Percentiles rank a stretch among this genome's conserved stretches.
These are phyloP conservation scores for Xylaria flabelliformis DNA, from an alignment of 495 filamentous ascomycete genomes.

Conservation along the genomic window DNA sequence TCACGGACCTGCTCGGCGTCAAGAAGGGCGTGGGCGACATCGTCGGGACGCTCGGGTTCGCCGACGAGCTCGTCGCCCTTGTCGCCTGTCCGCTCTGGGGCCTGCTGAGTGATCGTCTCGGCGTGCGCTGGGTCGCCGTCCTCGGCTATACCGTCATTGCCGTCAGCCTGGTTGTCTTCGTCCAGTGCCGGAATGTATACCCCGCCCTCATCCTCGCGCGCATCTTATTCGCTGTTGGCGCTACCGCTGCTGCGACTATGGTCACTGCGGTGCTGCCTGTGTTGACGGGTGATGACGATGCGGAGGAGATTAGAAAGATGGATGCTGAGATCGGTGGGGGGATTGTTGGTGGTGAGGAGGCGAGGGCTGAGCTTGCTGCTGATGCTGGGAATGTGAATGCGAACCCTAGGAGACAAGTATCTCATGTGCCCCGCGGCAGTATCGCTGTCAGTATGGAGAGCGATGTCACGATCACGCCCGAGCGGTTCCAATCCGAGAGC, in stretches of 20 bases:
- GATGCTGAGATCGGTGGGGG: slow-evolving; percentile 16
- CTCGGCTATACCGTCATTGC: slow-evolving; percentile 82
- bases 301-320: slow-evolving; percentile 33
- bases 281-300: slow-evolving; percentile 64
- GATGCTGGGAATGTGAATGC: neutral
- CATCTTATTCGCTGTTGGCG: slow-evolving; percentile 87
- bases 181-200: slow-evolving; percentile 86
- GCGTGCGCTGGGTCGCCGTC: slow-evolving; percentile 80
- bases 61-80: slow-evolving; percentile 90
- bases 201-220: slow-evolving; percentile 87
- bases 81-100: slow-evolving; percentile 94
- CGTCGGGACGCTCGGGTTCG: slow-evolving; percentile 93
- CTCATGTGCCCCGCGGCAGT: slow-evolving; percentile 40
- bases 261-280: slow-evolving; percentile 93
- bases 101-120: slow-evolving; percentile 84
- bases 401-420: neutral
- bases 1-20: slow-evolving; percentile 86
- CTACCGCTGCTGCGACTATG: slow-evolving; percentile 92
- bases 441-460: slow-evolving; percentile 64
- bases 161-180: slow-evolving; percentile 75
- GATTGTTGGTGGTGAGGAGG: slow-evolving; percentile 20
- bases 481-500: slow-evolving; percentile 41
- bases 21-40: slow-evolving; percentile 81
- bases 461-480: slow-evolving; percentile 68
- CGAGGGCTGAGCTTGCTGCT: neutral